phyloP scores from a whole-genome alignment of 1,284 basidiomycete species.

The Mixia osmundae region DNA sequence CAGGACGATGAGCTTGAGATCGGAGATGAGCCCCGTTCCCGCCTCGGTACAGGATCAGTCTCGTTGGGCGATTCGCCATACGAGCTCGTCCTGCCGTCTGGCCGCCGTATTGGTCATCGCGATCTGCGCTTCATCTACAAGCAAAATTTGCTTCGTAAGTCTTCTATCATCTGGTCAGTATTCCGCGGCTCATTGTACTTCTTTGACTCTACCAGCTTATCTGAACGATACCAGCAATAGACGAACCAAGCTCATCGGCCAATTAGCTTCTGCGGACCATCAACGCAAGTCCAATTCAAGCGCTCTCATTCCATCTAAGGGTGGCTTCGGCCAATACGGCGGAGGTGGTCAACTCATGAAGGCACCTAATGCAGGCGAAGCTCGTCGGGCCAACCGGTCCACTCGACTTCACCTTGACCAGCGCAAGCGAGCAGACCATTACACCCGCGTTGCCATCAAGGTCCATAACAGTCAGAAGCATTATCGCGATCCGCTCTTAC shows the following conservation, averaged over 20 bases:
- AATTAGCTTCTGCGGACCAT: slow-evolving; percentile 2
- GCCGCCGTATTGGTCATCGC: slow-evolving; percentile 74
- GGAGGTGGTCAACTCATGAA: no score
- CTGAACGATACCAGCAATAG: slow-evolving; percentile 11
- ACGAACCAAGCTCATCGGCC: slow-evolving; percentile 9
- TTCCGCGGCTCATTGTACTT: neutral
- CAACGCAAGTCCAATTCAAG: slow-evolving; percentile 38
- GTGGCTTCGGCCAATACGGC: slow-evolving; percentile 50
- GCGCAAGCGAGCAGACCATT: slow-evolving; percentile 52
- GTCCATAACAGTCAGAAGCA: slow-evolving; percentile 66
- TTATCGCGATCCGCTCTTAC: slow-evolving; percentile 5
- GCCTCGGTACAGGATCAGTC: slow-evolving; percentile 4
- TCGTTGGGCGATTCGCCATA: slow-evolving; percentile 30
- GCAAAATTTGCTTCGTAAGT: slow-evolving; percentile 37
- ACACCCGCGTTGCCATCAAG: slow-evolving; percentile 49
- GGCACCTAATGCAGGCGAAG: slow-evolving; percentile 84
- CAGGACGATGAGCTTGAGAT: slow-evolving; percentile 11
- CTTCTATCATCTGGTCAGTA: neutral
- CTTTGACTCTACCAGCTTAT: slow-evolving; percentile 2
- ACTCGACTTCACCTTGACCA: slow-evolving; percentile 66
- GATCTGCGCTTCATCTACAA: slow-evolving; percentile 66
- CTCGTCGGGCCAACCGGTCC: slow-evolving; percentile 71
- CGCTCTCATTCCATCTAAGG: slow-evolving; percentile 56
- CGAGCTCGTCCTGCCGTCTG: slow-evolving; percentile 87
- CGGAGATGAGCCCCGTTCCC: slow-evolving; percentile 5